Evolutionary conservation across 148 eudicot genomes (phyloP), one percentile per base, ranked within the genome.

Genomic region (Talinum fruticosum): DNA sequence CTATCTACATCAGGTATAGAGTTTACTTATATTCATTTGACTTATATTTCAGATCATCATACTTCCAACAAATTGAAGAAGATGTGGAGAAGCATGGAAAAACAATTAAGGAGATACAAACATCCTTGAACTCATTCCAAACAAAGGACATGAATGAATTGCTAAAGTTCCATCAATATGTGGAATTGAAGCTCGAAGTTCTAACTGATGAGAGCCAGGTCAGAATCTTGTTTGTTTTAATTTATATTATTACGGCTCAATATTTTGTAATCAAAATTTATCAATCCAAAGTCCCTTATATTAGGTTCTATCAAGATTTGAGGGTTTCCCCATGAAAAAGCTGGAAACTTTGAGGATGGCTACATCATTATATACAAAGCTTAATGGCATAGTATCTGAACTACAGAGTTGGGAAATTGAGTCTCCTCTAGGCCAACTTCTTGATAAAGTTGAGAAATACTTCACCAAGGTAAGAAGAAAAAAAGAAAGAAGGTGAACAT

Each of bases 121-220:
- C 38, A 53, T 54, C 83, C 1, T 77, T 93, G 30, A 84, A 23
- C 73, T 70, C 90, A 72, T 96, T 96, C 85, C 85, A 93, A 76
- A 89, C 98, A 29, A 84, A 87, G 79, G 98, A 96, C 85, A 96
- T 93, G 98, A 73, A 73, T 79, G 98, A 96, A 87, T 87, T 96
- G 77, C 37, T 88, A 44, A 87, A 88, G 75, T 96, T 96, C 84
- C 97, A 93, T 79, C 84, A 88, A 51, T 35, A 87, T 29, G 86
- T 93, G 36, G 99, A 96, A 84, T 90, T 93, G 34, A 83, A 83
- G 74, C 97, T 96, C 28, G 99, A 96, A 90, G 89, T 93, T 79
- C 87, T 96, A 57, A 93, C 95, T 0, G 99, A 96, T 79, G 99
- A 96, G 76, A 85, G 92, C 69, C 99, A 96, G 93, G 97, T 91